Base-by-base conservation (phyloP, 441 rosid species). In the Adansonia madagascariensis region DNA sequence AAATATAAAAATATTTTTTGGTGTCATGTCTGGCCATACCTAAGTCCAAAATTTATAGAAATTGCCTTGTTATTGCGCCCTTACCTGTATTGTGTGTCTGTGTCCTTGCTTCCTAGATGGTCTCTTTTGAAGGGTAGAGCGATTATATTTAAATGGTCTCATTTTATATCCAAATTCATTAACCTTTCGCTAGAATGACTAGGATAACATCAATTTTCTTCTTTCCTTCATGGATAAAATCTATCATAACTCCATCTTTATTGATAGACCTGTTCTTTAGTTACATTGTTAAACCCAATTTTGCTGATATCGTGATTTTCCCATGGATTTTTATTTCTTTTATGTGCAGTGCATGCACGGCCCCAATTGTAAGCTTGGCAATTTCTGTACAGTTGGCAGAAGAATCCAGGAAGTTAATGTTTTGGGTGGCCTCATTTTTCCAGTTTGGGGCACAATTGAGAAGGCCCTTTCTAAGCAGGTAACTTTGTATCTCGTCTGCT, bases 381-480 rank as follows among this genome's bases (percentile, higher is more conserved):
- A 82, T 81, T 96, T 82, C 81, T 96, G 99, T 86, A 94, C 99
- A 0, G 98, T 96, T 78, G 99, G 99, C 35, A 81, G 96, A 85
- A 87, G 99, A 85, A 80, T 88, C 77, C 99, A 96, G 75, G 98
- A 94, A 91, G 98, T 96, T 49, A 91, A 91, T 73, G 93, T 96
- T 82, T 88, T 96, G 82, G 99, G 99, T 73, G 99, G 99, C 69
- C 92, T 96, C 70, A 94, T 96, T 91, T 94, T 96, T 86, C 98
- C 99, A 49, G 89, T 96, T 56, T 96, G 99, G 99, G 99, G 99
- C 75, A 90, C 99, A 17, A 90, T 96, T 44, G 99, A 92, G 88
- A 94, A 90, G 86, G 98, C 98, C 82, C 94, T 96, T 71, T 89
- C 97, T 76, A 94, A 94, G 89, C 99, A 94, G 96, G 99, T 96